Evolutionary conservation across 768 basidiomycete genomes (phyloP), one percentile per base, ranked within the genome.

Genomic region (Pseudohyphozyma bogoriensis): DNA sequence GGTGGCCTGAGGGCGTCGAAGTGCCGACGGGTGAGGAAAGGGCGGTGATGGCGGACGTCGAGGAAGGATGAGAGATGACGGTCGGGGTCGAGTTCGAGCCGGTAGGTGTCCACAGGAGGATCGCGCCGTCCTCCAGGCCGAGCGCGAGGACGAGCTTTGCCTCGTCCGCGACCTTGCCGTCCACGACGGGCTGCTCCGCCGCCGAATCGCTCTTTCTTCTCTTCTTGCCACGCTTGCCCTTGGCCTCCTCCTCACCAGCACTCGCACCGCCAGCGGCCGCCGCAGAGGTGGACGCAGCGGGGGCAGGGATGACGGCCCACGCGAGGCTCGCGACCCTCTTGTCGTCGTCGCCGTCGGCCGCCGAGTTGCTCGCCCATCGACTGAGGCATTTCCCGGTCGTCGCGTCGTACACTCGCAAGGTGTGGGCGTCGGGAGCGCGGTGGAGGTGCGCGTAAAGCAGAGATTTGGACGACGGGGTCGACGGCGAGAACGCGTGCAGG

Each of bases 141-240:
- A 67, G 66, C 2, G 62, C 62, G 46, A 67, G 55, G 3, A 46
- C 40, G 24, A 58, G 46, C 47, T 59, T 61, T 9, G 60, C 28
- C 16, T 46, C 35, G 29, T 37, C 29, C n/a, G 32, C 39, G 7
- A 8, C 39, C 16, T 26, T 18, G 18, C 24, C 28, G 18, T 22
- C 29, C 10, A 8, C 28, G 20, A 44, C 15, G n/a, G 35, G 6
- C 9, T 59, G 47, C 42, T 56, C 57, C 9, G 33, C 24, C 0
- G 65, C 53, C 29, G 61, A 60, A 36, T 66, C 65, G 16, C 49
- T 52, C 61, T 66, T 66, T 42, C 65, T 50, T 15, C 65, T 58
- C 53, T 66, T 66, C 65, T 66, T 66, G 58, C 65, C 61, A 22
- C 65, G 55, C 45, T 66, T 66, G 7, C 40, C 37, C 53, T 32